These are phyloP conservation scores for Adansonia madagascariensis DNA, from an alignment of 441 rosid genomes.

Conservation along the genomic window DNA sequence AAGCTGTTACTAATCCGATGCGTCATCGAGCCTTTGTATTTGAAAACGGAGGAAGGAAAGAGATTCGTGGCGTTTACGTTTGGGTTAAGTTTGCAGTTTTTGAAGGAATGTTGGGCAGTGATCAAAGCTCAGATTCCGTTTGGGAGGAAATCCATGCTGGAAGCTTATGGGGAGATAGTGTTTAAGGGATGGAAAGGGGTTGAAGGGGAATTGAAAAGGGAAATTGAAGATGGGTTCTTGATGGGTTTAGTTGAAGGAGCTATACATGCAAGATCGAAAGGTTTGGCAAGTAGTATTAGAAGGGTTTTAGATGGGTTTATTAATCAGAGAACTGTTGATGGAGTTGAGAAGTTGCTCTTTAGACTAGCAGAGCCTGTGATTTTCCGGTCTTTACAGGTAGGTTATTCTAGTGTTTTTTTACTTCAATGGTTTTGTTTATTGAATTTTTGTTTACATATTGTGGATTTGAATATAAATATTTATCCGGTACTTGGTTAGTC, in stretches of 20 bases:
- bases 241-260: slow-evolving; percentile 75
- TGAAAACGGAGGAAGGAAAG: slow-evolving; percentile 89
- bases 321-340: slow-evolving; percentile 67
- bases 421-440: background rate
- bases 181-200: slow-evolving; percentile 85
- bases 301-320: slow-evolving; percentile 82
- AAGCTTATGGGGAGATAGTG: slow-evolving; percentile 74
- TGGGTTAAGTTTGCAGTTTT: slow-evolving; percentile 72
- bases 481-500: background rate
- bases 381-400: slow-evolving; percentile 87
- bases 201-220: slow-evolving; percentile 57
- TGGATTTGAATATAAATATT: background rate
- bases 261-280: slow-evolving; percentile 56
- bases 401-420: slow-evolving; percentile 5
- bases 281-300: slow-evolving; percentile 72
- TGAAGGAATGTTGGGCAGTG: slow-evolving; percentile 82
- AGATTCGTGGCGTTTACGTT: slow-evolving; percentile 71
- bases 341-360: slow-evolving; percentile 87
- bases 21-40: slow-evolving; percentile 72
- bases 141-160: slow-evolving; percentile 85
- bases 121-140: slow-evolving; percentile 81
- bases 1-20: slow-evolving; percentile 75
- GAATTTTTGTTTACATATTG: background rate
- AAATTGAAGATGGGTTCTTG: slow-evolving; percentile 77
- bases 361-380: slow-evolving; percentile 83